Evolutionary conservation across 2,329 filamentous ascomycete genomes (phyloP).

Genomic region (Zasmidium cellare): DNA sequence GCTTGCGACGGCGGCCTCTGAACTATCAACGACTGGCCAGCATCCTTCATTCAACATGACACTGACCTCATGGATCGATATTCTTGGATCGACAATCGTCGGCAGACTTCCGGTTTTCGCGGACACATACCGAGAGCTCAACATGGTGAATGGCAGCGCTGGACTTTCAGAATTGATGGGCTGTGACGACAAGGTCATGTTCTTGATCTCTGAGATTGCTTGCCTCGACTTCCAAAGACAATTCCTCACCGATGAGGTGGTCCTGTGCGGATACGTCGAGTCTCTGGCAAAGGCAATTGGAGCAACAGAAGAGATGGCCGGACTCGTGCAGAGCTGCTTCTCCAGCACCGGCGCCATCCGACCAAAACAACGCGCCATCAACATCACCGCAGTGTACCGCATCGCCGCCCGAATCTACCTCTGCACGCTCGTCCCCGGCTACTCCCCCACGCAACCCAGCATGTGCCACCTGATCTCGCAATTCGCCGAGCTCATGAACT

Average conservation of each 20-base stretch:
- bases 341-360: slow-evolving; percentile 69
- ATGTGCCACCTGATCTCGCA: slow-evolving; percentile 76
- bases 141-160: slow-evolving; percentile 64
- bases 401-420: slow-evolving; percentile 92
- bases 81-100: slow-evolving; percentile 89
- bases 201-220: slow-evolving; percentile 94
- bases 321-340: slow-evolving; percentile 51
- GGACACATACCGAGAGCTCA: slow-evolving; percentile 93
- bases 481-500: slow-evolving; percentile 73
- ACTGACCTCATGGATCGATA: slow-evolving; percentile 92
- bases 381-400: slow-evolving; percentile 89
- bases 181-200: slow-evolving; percentile 96
- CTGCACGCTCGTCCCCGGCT: slow-evolving; percentile 91
- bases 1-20: slow-evolving; percentile 65
- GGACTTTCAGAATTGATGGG: slow-evolving; percentile 94
- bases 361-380: slow-evolving; percentile 79
- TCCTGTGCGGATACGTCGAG: slow-evolving; percentile 84
- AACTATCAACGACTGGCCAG: slow-evolving; percentile 41
- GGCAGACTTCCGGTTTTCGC: slow-evolving; percentile 84
- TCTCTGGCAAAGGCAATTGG: slow-evolving; percentile 86
- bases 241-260: slow-evolving; percentile 79
- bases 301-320: slow-evolving; percentile 64
- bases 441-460: slow-evolving; percentile 71
- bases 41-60: slow-evolving; percentile 94
- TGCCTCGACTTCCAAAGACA: slow-evolving; percentile 88